Evolutionary conservation across 1,284 basidiomycete species (phyloP).

Genomic region (Coriolopsis trogii): DNA sequence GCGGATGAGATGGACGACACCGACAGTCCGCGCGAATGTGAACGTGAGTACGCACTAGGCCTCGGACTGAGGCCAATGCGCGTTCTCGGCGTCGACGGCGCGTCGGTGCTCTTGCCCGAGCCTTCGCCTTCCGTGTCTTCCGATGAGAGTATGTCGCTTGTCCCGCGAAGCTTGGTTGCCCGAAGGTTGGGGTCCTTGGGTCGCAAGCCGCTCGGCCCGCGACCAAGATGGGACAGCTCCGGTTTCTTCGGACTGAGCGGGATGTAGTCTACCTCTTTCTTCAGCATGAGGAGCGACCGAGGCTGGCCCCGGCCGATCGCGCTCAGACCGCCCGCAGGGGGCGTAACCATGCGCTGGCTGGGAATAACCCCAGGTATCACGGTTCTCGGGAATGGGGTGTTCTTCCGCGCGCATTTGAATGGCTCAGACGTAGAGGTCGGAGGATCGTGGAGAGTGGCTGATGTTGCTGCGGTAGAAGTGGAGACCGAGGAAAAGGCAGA

Average conservation of each 20-base stretch:
- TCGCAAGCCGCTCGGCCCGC: conserved; percentile 32
- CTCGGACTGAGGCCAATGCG: too few species aligned
- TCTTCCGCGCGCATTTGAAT: conserved; percentile 2
- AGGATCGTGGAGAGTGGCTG: conserved; percentile 16
- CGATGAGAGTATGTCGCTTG: conserved; percentile 11
- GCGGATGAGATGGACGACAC: conserved; percentile 12
- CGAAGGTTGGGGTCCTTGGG: conserved; percentile 13
- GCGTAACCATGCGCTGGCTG: conserved; percentile 24
- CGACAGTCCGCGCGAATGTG: conserved; percentile 24
- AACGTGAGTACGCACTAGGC: background rate
- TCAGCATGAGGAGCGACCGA: conserved; percentile 61
- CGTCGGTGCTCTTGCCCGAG: background rate
- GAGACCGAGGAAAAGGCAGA: conserved; percentile 20
- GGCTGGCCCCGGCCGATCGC: conserved; percentile 35
- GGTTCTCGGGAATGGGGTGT: conserved; percentile 21
- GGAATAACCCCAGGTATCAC: conserved; percentile 23
- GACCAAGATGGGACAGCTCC: conserved; percentile 36
- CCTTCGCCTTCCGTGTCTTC: conserved; percentile 20
- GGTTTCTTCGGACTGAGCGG: conserved; percentile 69
- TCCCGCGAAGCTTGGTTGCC: conserved; percentile 3
- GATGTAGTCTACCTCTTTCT: conserved; percentile 69
- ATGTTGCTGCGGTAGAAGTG: conserved; percentile 18
- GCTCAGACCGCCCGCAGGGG: conserved; percentile 13
- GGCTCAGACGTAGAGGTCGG: conserved; percentile 8
- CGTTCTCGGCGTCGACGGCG: conserved; percentile 11